Evolutionary conservation across 257 asterid species (phyloP), one percentile per base, ranked within the genome.

Genomic region (Solanum etuberosum): DNA sequence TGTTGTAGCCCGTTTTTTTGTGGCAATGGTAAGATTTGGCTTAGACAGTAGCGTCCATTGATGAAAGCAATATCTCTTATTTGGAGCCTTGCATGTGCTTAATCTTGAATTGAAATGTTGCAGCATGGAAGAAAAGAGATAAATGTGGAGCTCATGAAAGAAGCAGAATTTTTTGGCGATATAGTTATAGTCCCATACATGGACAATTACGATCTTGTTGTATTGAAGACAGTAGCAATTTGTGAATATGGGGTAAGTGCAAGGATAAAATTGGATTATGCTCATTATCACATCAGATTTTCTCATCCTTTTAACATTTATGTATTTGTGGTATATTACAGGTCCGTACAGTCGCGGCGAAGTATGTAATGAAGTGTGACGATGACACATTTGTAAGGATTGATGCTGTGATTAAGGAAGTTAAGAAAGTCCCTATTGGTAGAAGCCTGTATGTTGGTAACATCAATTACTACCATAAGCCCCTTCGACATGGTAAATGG

Each of bases 151-250:
- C 94, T 95, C 73, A 91, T 95, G 95, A 95, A 94, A 94, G 99
- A 96, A 89, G 98, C 97, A 46, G 95, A 94, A 11, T 96, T 93
- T 88, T 96, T 96, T 86, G 94, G 99, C 54, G 99, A 96, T 91
- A 93, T 95, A 86, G 96, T 97, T 89, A 88, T 96, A 85, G 99
- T 96, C 83, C 98, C 99, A 83, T 95, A 95, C 91, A 91, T 95
- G 98, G 99, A 96, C 91, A 93, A 97, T 89, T 97, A 95, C 88
- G 99, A 97, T 87, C 98, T 97, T 21, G 99, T 97, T 87, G 98
- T 97, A 14, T 91, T 97, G 87, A 97, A 97, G 92, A 95, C 99
- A 27, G 89, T 94, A 61, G 99, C 99, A 67, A 97, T 97, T 74
- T 97, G 98, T 83, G 99, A 96, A 88, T 96, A 95, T 87, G 99